A percentile compares a stretch with the other conserved stretches of the same genome.
These are phyloP conservation scores for Aspergillus phoenicis DNA, from an alignment of 2,329 filamentous ascomycete species.

Conservation along the genomic window DNA sequence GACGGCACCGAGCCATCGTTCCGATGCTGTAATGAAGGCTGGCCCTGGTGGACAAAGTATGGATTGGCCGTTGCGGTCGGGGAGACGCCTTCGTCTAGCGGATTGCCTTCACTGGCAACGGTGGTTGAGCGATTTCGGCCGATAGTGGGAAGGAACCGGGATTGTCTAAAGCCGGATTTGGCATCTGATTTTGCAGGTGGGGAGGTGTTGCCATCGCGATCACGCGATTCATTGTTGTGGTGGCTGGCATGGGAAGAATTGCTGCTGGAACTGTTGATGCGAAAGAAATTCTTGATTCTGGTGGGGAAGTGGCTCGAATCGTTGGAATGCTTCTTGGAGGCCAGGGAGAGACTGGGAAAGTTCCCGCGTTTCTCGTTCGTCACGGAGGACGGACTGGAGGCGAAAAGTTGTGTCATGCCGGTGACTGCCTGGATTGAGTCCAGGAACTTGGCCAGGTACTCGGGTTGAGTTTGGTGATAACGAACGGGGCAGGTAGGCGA, in stretches of 20 bases:
- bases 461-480: neutral
- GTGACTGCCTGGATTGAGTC: constrained; percentile 6
- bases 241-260: constrained; percentile 43
- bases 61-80: constrained; percentile 94
- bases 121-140: constrained; percentile 87
- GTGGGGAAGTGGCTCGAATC: constrained; percentile 58
- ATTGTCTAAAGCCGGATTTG: constrained; percentile 76
- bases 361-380: constrained; percentile 50
- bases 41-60: constrained; percentile 95
- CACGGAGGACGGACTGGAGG: constrained; percentile 43
- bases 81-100: constrained; percentile 83
- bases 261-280: constrained; percentile 61
- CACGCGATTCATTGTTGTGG: constrained; percentile 27
- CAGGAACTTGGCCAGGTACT: neutral
- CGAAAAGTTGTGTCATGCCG: constrained; percentile 49
- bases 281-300: constrained; percentile 70
- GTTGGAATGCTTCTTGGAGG: constrained; percentile 48
- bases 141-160: constrained; percentile 84
- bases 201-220: constrained; percentile 45
- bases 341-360: constrained; percentile 49
- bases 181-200: constrained; percentile 58
- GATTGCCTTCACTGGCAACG: constrained; percentile 88
- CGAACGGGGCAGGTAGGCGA: neutral
- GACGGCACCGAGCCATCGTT: constrained; percentile 92
- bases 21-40: constrained; percentile 88